phyloP scores from a whole-genome alignment of 2,329 filamentous ascomycete species.

The Cladophialophora chaetospira region DNA sequence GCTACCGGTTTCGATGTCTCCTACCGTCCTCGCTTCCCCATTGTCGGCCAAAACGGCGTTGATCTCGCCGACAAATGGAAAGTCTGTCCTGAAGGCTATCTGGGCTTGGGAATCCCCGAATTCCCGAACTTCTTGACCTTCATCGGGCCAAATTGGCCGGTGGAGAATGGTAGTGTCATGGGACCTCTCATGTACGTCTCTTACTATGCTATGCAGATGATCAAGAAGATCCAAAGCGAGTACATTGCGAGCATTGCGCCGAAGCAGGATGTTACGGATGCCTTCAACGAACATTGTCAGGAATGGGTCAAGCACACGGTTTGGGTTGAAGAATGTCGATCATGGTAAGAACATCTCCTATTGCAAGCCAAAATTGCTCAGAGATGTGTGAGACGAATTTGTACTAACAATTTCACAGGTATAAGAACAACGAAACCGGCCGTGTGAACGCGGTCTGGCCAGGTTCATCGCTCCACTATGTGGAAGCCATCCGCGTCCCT shows the following conservation, averaged over 20 bases:
- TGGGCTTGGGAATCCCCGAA: slow-evolving; percentile 36
- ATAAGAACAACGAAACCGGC: slow-evolving; percentile 49
- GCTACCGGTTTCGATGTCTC: slow-evolving; percentile 48
- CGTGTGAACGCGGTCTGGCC: slow-evolving; percentile 54
- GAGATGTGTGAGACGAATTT: no score
- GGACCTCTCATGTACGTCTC: slow-evolving; percentile 46
- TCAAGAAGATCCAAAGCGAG: slow-evolving; percentile 45
- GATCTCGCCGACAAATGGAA: slow-evolving; percentile 51
- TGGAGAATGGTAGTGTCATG: slow-evolving; percentile 51
- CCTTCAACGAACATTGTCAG: slow-evolving; percentile 45
- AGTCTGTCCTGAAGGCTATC: slow-evolving; percentile 34
- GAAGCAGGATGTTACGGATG: slow-evolving; percentile 36
- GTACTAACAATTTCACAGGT: slow-evolving; percentile 31
- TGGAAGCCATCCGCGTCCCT: slow-evolving; percentile 44
- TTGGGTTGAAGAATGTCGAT: slow-evolving; percentile 50
- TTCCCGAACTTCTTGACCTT: slow-evolving; percentile 35
- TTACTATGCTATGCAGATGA: slow-evolving; percentile 43
- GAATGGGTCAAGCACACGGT: slow-evolving; percentile 55
- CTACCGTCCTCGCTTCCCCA: slow-evolving; percentile 47
- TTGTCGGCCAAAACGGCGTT: slow-evolving; percentile 41
- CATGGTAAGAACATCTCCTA: slow-evolving; percentile 37
- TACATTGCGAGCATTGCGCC: slow-evolving; percentile 46
- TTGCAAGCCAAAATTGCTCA: no score
- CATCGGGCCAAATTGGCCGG: slow-evolving; percentile 40
- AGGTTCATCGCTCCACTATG: slow-evolving; percentile 54